Conservation (phyloP, 345 rosid species). For the Moricandia arvensis region DNA sequence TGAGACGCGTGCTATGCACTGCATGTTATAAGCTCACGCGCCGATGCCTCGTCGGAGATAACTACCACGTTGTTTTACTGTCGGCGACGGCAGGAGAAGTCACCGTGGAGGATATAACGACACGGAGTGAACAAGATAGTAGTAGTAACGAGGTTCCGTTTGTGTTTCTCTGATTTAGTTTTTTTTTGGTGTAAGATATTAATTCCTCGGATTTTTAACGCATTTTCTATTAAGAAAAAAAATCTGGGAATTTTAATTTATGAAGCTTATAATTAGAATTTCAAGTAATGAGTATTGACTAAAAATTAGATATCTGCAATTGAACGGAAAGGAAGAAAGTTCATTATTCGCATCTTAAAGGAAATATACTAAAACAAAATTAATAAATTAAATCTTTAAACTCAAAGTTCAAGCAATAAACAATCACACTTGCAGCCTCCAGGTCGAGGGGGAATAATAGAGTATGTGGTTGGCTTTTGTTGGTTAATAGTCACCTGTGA, state of each 20-base stretch:
- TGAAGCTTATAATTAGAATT: constrained; percentile 5
- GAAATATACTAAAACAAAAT: neutral
- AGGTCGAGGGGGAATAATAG: neutral
- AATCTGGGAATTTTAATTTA: neutral
- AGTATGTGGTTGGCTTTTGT: neutral
- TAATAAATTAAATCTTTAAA: neutral
- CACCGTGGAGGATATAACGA: constrained; percentile 2
- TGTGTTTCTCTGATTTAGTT: constrained; percentile 54
- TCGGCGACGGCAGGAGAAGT: neutral
- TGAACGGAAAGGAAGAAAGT: neutral
- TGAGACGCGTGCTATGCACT: constrained; percentile 67
- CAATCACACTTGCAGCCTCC: neutral
- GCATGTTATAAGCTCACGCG: constrained; percentile 61
- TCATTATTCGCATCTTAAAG: neutral
- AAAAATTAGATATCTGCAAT: neutral
- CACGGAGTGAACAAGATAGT: constrained; percentile 29
- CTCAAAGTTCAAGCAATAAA: neutral
- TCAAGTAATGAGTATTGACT: neutral
- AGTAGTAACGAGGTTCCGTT: constrained; percentile 42
- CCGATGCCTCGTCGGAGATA: constrained; percentile 54
- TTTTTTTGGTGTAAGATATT: neutral
- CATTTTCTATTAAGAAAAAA: neutral
- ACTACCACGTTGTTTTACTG: constrained; percentile 35
- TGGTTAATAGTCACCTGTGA: neutral
- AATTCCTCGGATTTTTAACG: constrained; percentile 17